Percentiles rank a stretch among this genome's conserved stretches.
phyloP scores from a whole-genome alignment of 257 asterid species.

The Avicennia marina region DNA sequence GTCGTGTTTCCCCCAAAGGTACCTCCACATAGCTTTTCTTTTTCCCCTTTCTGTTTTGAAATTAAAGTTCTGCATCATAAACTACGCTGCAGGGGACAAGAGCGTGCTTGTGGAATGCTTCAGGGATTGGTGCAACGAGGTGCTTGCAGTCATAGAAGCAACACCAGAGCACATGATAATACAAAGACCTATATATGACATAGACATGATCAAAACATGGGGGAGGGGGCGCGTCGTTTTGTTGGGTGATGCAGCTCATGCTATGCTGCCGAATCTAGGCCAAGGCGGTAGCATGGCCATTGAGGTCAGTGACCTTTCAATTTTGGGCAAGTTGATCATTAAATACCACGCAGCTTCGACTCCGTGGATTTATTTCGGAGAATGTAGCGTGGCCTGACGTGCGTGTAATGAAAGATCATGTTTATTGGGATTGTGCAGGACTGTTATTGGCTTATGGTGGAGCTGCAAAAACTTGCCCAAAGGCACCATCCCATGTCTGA shows the following conservation, averaged over 20 bases:
- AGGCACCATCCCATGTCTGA: no score
- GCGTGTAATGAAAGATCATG: no score
- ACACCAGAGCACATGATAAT: constrained; percentile 86
- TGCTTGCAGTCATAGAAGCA: constrained; percentile 62
- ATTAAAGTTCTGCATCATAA: no score
- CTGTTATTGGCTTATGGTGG: no score
- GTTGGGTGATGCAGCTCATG: constrained; percentile 96
- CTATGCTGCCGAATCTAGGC: constrained; percentile 99
- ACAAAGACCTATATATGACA: constrained; percentile 88
- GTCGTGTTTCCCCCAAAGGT: constrained; percentile 63
- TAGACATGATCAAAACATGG: constrained; percentile 64
- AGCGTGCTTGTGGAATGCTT: constrained; percentile 68
- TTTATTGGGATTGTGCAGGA: no score
- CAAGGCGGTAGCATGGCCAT: constrained; percentile 99
- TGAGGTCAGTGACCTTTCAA: constrained; percentile 52
- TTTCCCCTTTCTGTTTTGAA: no score
- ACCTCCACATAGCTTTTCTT: not conserved
- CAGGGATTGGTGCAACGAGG: constrained; percentile 91
- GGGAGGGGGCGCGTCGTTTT: constrained; percentile 93
- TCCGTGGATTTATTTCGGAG: no score
- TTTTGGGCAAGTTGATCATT: no score
- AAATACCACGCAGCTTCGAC: no score
- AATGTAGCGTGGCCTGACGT: no score
- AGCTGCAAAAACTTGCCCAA: no score
- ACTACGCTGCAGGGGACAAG: constrained; percentile 59